phyloP scores from a whole-genome alignment of 2,329 filamentous ascomycete species.

The Magnaporthiopsis incrustans region DNA sequence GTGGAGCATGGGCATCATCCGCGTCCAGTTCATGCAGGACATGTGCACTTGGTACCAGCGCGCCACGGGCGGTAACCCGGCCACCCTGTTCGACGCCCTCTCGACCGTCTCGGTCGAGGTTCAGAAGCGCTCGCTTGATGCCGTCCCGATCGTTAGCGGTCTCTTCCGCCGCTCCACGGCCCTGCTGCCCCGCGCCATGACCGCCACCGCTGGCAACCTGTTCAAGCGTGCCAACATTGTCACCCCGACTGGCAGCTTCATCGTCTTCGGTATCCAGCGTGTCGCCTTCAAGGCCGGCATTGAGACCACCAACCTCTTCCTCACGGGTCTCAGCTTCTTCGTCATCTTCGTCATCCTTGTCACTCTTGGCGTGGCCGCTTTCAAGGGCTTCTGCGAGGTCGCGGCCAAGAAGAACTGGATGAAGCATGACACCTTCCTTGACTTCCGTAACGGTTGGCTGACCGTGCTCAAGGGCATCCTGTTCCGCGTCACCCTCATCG shows the following conservation, averaged over 20 bases:
- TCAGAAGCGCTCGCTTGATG: constrained; percentile 40
- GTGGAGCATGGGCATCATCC: constrained; percentile 87
- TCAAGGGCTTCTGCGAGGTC: constrained; percentile 68
- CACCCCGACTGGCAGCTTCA: constrained; percentile 33
- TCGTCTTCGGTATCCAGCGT: constrained; percentile 68
- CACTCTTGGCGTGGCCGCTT: constrained; percentile 58
- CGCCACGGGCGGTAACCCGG: constrained; percentile 70
- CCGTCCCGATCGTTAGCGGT: constrained; percentile 15
- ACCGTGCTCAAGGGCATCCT: constrained; percentile 80
- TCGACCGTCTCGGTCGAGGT: constrained; percentile 66
- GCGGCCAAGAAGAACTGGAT: constrained; percentile 64
- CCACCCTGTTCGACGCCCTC: constrained; percentile 63
- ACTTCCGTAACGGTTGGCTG: constrained; percentile 82
- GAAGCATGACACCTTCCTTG: constrained; percentile 61
- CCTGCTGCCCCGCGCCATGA: constrained; percentile 28
- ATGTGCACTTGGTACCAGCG: constrained; percentile 87
- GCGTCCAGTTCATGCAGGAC: constrained; percentile 65
- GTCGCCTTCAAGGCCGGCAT: constrained; percentile 75
- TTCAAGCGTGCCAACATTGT: constrained; percentile 47
- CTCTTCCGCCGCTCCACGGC: constrained; percentile 3
- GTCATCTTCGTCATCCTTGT: constrained; percentile 67
- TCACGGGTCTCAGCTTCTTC: constrained; percentile 78
- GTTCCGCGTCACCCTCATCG: constrained; percentile 74
- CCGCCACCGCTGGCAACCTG: constrained; percentile 26
- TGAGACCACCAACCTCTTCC: constrained; percentile 76